phyloP scores from a whole-genome alignment of 2,329 filamentous ascomycete genomes.

The Tolypocladium cylindrosporum region DNA sequence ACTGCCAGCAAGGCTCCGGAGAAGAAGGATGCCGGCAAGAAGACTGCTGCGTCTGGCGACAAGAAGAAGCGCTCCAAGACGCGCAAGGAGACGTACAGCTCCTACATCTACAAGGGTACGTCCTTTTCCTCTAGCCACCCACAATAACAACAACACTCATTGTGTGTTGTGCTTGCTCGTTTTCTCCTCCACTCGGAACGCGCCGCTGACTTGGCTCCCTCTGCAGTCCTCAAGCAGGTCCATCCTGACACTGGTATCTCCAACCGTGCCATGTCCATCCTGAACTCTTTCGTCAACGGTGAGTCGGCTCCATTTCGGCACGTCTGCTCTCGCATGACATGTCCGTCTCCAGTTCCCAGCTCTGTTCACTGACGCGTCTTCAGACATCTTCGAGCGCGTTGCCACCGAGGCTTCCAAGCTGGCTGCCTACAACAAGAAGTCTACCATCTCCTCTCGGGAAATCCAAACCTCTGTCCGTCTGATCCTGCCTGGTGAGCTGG shows the following conservation, averaged over 20 bases:
- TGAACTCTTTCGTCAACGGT: conserved; percentile 99
- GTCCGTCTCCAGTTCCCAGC: no score
- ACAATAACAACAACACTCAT: not conserved
- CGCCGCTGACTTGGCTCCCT: not conserved
- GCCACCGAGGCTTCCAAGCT: conserved; percentile 98
- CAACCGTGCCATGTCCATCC: conserved; percentile 98
- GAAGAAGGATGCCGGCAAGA: conserved; percentile 99
- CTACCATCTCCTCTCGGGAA: conserved; percentile 97
- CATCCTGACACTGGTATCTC: conserved; percentile 99
- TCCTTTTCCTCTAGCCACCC: not conserved
- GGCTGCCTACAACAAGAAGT: conserved; percentile 99
- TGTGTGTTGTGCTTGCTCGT: not conserved
- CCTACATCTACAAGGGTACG: conserved; percentile 99
- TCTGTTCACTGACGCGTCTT: not conserved
- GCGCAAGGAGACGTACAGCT: conserved; percentile 99
- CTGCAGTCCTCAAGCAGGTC: conserved; percentile 96
- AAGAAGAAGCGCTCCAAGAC: conserved; percentile 99
- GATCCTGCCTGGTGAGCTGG: conserved; percentile 95
- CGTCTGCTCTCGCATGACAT: not conserved
- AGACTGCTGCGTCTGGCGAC: conserved; percentile 90
- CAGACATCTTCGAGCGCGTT: conserved; percentile 98
- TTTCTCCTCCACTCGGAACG: not conserved
- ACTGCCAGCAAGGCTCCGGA: conserved; percentile 62
- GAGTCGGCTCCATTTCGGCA: conserved; percentile 25
- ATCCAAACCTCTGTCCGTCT: conserved; percentile 98